Percentiles rank a stretch among this genome's conserved stretches.
These are phyloP conservation scores for Nothopassalora personata DNA, from an alignment of 2,329 filamentous ascomycete species.

Conservation along the genomic window DNA sequence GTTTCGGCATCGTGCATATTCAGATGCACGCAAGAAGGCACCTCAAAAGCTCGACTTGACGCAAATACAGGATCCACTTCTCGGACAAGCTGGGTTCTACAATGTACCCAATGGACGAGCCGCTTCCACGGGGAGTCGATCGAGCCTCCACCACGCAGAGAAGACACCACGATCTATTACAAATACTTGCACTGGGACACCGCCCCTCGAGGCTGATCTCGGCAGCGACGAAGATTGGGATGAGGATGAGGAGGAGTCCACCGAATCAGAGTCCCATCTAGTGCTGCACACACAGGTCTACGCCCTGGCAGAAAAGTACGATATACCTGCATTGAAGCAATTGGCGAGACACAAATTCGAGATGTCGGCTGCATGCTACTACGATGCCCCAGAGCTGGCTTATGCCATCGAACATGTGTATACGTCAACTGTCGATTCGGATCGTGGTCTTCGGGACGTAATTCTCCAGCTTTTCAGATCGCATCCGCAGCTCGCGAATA, in stretches of 20 bases:
- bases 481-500: constrained; percentile 42
- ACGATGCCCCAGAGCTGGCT: constrained; percentile 42
- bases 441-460: constrained; percentile 45
- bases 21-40: constrained; percentile 23
- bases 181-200: constrained; percentile 14
- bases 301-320: constrained; percentile 49
- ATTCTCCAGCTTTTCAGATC: constrained; percentile 44
- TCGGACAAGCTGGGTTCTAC: constrained; percentile 32
- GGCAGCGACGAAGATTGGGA: constrained; percentile 34
- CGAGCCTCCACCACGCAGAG: constrained; percentile 16
- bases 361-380: constrained; percentile 40
- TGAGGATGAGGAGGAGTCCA: constrained; percentile 32
- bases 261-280: constrained; percentile 39
- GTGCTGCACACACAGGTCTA: constrained; percentile 46
- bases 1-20: constrained; percentile 31
- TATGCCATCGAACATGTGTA: constrained; percentile 47
- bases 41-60: constrained; percentile 32
- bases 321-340: constrained; percentile 43
- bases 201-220: constrained; percentile 31
- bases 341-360: constrained; percentile 45
- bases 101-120: constrained; percentile 14
- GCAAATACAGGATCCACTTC: constrained; percentile 33
- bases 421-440: constrained; percentile 45
- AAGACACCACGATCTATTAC: constrained; percentile 23
- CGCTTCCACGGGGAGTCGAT: constrained; percentile 12